These are phyloP conservation scores for Boletus pseudopeckii DNA, from an alignment of 768 basidiomycete species.

Conservation along the genomic window DNA sequence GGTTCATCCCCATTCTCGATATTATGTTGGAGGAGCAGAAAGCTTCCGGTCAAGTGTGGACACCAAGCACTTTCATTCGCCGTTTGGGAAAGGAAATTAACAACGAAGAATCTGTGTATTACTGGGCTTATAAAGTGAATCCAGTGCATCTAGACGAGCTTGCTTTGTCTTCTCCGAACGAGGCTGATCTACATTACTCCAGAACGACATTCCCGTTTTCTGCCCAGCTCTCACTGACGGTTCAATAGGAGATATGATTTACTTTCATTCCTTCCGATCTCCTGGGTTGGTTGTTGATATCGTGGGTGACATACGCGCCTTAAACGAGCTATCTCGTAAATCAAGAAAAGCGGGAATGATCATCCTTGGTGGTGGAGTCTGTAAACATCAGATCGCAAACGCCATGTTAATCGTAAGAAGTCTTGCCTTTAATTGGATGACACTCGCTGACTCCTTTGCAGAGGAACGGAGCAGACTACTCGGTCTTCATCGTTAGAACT, in stretches of 20 bases:
- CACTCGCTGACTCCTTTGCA: slow-evolving; percentile 29
- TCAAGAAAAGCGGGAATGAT: slow-evolving; percentile 98
- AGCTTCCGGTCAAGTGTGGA: slow-evolving; percentile 68
- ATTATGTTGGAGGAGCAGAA: slow-evolving; percentile 88
- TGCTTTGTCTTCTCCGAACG: slow-evolving; percentile 10
- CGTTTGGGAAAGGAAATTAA: slow-evolving; percentile 96
- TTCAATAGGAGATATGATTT: slow-evolving; percentile 98
- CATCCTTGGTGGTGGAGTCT: slow-evolving; percentile 94
- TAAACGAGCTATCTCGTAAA: slow-evolving; percentile 86
- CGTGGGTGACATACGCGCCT: slow-evolving; percentile 84
- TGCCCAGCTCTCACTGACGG: slow-evolving; percentile 98
- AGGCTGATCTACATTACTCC: slow-evolving; percentile 28
- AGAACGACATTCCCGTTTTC: slow-evolving; percentile 99
- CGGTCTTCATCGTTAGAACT: slow-evolving; percentile 82
- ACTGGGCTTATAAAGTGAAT: slow-evolving; percentile 98
- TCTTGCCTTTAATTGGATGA: background rate
- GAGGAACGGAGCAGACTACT: slow-evolving; percentile 97
- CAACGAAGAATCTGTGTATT: slow-evolving; percentile 96
- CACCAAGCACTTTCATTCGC: slow-evolving; percentile 90
- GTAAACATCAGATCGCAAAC: slow-evolving; percentile 99
- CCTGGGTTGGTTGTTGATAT: slow-evolving; percentile 89
- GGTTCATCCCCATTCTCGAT: slow-evolving; percentile 94
- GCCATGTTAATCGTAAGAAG: slow-evolving; percentile 91
- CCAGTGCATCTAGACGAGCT: slow-evolving; percentile 16
- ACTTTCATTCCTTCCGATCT: slow-evolving; percentile 92